phyloP scores from a whole-genome alignment of 345 rosid species.

The Camelina sativa region DNA sequence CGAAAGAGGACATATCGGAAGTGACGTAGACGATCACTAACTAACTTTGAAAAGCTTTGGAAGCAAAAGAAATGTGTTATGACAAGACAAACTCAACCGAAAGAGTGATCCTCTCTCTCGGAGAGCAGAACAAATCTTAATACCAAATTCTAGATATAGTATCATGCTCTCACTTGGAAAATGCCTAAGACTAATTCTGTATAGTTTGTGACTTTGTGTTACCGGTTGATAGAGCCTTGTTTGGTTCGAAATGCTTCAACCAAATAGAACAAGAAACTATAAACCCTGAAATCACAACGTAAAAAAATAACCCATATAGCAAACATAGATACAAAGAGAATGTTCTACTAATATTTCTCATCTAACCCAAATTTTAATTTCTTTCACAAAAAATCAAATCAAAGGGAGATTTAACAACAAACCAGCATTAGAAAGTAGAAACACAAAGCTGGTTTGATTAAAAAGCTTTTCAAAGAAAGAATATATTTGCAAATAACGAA shows the following conservation, averaged over 20 bases:
- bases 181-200: background rate
- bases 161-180: background rate
- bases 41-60: background rate
- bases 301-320: background rate
- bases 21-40: background rate
- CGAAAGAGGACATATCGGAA: background rate
- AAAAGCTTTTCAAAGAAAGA: constrained; percentile 5
- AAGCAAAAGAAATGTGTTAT: background rate
- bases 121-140: background rate
- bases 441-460: constrained; percentile 27
- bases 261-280: background rate
- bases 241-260: background rate
- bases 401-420: constrained; percentile 12
- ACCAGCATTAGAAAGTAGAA: constrained; percentile 25
- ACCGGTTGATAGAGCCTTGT: background rate
- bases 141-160: background rate
- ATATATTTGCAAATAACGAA: constrained; percentile 40
- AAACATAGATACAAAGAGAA: constrained; percentile 28
- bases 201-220: background rate
- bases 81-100: too few relatives aligned
- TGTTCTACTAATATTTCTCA: constrained; percentile 18
- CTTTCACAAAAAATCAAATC: constrained; percentile 25
- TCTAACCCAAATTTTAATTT: constrained; percentile 11
- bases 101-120: background rate
- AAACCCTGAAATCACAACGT: background rate